Evolutionary conservation across 495 filamentous ascomycete species (phyloP).

Genomic region (Penicillium longicatenatum): DNA sequence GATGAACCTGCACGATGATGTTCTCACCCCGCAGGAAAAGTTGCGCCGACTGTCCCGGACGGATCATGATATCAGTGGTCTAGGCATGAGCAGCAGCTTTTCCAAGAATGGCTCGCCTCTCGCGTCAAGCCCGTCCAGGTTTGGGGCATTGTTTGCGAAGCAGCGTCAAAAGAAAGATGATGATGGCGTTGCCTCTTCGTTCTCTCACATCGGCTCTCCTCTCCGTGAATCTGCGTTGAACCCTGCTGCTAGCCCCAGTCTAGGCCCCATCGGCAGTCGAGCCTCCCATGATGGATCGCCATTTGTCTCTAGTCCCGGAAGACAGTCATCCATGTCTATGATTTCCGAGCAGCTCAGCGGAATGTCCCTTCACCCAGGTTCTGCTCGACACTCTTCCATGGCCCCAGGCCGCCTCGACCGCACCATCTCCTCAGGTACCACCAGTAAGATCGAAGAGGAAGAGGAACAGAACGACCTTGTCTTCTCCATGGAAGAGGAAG

Average conservation of each 20-base stretch:
- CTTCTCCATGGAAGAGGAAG: slow-evolving; percentile 81
- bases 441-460: slow-evolving; percentile 72
- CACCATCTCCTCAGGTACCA: slow-evolving; percentile 48
- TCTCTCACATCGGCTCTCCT: slow-evolving; percentile 91
- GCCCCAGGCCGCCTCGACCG: slow-evolving; percentile 42
- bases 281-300: slow-evolving; percentile 59
- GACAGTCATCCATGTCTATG: slow-evolving; percentile 65
- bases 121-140: slow-evolving; percentile 81
- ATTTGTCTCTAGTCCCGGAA: slow-evolving; percentile 66
- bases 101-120: slow-evolving; percentile 81
- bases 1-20: slow-evolving; percentile 83
- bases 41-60: slow-evolving; percentile 78
- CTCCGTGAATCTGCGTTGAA: slow-evolving; percentile 79
- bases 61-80: slow-evolving; percentile 63
- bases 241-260: slow-evolving; percentile 61
- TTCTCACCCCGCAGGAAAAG: slow-evolving; percentile 89
- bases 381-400: slow-evolving; percentile 40
- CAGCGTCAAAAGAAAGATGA: slow-evolving; percentile 75
- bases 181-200: slow-evolving; percentile 60
- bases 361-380: slow-evolving; percentile 50
- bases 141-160: slow-evolving; percentile 78
- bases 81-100: slow-evolving; percentile 61
- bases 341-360: slow-evolving; percentile 68
- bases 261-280: slow-evolving; percentile 58
- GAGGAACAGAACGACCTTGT: slow-evolving; percentile 64